Percentiles rank a stretch among this genome's conserved stretches.
Evolutionary conservation across 805 yeast species (phyloP).

Genomic region (Wickerhamiella sorbophila): DNA sequence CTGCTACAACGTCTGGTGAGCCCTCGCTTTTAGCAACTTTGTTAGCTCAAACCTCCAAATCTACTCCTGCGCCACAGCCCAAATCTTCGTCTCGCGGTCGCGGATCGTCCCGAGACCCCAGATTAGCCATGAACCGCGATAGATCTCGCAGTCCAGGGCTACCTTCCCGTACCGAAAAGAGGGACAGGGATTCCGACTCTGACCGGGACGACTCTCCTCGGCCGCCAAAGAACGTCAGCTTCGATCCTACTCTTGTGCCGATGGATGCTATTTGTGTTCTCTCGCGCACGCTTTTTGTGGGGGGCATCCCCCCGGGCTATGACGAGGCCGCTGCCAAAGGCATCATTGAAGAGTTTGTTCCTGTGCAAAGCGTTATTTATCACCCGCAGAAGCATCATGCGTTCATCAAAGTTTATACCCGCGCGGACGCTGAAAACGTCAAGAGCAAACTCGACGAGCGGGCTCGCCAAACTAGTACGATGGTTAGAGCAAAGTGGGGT

Average conservation of each 20-base stretch:
- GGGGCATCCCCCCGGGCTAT: constrained; percentile 81
- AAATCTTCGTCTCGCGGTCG: constrained; percentile 17
- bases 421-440: constrained; percentile 81
- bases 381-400: constrained; percentile 90
- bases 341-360: constrained; percentile 71
- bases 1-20: neutral
- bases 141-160: constrained; percentile 8
- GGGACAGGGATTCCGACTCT: constrained; percentile 5
- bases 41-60: neutral
- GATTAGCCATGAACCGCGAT: neutral
- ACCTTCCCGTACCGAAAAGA: constrained; percentile 5
- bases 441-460: constrained; percentile 45
- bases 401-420: constrained; percentile 82
- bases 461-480: constrained; percentile 45
- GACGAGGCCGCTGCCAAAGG: constrained; percentile 56
- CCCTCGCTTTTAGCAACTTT: neutral
- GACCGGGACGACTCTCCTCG: constrained; percentile 11
- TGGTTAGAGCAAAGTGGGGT: constrained; percentile 91
- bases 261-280: constrained; percentile 68
- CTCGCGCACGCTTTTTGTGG: constrained; percentile 84
- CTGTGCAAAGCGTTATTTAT: constrained; percentile 79
- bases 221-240: constrained; percentile 46
- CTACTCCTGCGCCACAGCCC: neutral
- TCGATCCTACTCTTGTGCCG: constrained; percentile 52
- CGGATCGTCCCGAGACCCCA: neutral